Evolutionary conservation across 257 asterid species (phyloP).

Genomic region (Nicotiana obtusifolia): DNA sequence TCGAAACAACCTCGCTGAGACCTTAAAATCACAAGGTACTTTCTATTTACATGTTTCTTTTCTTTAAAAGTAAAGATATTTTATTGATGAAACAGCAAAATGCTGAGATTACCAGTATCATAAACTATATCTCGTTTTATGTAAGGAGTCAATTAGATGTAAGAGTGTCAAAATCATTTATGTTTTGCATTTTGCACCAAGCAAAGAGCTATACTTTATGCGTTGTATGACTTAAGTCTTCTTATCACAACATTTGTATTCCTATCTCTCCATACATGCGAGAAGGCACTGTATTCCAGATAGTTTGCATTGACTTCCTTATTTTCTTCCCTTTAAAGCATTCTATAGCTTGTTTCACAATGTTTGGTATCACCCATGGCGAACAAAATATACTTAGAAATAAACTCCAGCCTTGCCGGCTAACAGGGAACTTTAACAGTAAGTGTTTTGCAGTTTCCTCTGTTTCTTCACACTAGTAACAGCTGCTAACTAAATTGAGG

Average conservation of each 20-base stretch:
- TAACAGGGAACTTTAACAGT: neutral
- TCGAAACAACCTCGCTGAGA: conserved; percentile 55
- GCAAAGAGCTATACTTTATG: neutral
- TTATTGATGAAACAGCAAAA: neutral
- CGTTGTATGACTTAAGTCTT: neutral
- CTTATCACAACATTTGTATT: neutral
- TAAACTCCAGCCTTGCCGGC: neutral
- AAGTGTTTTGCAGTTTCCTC: neutral
- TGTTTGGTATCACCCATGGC: neutral
- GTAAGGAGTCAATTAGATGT: neutral
- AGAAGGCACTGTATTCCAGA: neutral
- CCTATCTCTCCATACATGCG: neutral
- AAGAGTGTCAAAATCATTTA: neutral
- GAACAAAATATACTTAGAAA: neutral
- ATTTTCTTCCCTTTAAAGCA: neutral
- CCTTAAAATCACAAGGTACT: conserved; percentile 72
- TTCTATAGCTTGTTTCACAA: neutral
- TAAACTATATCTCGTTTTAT: neutral
- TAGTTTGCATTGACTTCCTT: neutral
- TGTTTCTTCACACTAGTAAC: neutral
- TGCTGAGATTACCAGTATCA: neutral
- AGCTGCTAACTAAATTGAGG: too few species aligned
- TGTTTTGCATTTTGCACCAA: neutral
- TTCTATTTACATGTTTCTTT: neutral
- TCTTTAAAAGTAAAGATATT: neutral